Base-by-base conservation (phyloP, 139 green algal species). In the Chlorella vulgaris region DNA sequence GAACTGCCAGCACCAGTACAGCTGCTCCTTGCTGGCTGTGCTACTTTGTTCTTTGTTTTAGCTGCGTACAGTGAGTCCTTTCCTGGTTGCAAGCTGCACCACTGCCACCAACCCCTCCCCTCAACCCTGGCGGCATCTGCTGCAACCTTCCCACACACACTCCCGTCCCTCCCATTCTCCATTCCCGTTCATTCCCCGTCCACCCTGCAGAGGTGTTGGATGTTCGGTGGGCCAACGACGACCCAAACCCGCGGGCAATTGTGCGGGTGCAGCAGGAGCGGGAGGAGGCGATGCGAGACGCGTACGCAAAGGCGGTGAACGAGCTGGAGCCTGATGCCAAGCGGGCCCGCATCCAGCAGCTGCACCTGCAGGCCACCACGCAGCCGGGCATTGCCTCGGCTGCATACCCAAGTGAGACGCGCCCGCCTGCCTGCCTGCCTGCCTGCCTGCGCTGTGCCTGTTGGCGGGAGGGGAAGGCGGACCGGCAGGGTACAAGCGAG, bases 141-240 rank as follows among this genome's bases (percentile, higher is more conserved):
- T n/a, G n/a, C n/a, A n/a, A n/a, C n/a, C n/a, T n/a, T n/a, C n/a
- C n/a, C n/a, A n/a, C n/a, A n/a, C n/a, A n/a, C n/a, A n/a, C n/a
- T n/a, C n/a, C n/a, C n/a, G n/a, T n/a, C n/a, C n/a, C n/a, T n/a
- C n/a, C n/a, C n/a, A n/a, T n/a, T n/a, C n/a, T n/a, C n/a, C n/a
- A n/a, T n/a, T n/a, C n/a, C n/a, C n/a, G n/a, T n/a, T n/a, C n/a
- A n/a, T n/a, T n/a, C n/a, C n/a, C n/a, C n/a, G n/a, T n/a, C n/a
- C n/a, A n/a, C n/a, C n/a, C n/a, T n/a, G 60, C 70, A 28, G 86
- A 94, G 81, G 84, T 94, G 35, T 77, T 96, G 53, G 88, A 92
- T 15, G 83, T 90, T 24, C 86, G 92, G 42, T 96, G 91, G 91
- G 88, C 92, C 5, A 91, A 90, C 39, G 92, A 96, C 50, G 92